These are phyloP conservation scores for Aspergillus bertholletiae DNA, from an alignment of 495 filamentous ascomycete genomes.

Conservation along the genomic window DNA sequence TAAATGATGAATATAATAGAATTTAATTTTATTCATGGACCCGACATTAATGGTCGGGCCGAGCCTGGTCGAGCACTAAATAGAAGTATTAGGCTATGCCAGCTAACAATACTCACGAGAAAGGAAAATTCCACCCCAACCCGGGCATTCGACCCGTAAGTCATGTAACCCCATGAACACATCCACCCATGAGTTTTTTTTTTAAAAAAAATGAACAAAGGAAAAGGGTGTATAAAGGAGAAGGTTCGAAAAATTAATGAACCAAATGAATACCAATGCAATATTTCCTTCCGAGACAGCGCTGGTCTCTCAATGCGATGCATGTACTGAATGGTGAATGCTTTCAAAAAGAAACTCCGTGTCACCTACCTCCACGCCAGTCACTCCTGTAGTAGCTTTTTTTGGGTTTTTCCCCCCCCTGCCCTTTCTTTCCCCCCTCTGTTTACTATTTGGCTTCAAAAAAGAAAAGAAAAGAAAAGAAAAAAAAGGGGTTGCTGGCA, in stretches of 20 bases:
- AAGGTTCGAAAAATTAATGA: not conserved
- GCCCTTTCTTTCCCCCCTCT: not conserved
- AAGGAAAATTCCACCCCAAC: constrained; percentile 11
- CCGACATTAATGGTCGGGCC: not conserved
- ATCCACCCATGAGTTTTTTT: constrained; percentile 1
- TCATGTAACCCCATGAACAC: constrained; percentile 12
- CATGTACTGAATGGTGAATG: not conserved
- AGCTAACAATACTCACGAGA: constrained; percentile 1
- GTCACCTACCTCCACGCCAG: constrained; percentile 3
- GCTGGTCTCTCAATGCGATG: not conserved
- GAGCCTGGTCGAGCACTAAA: not conserved
- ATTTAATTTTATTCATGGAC: not conserved
- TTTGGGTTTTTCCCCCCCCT: not conserved
- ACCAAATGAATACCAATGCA: constrained; percentile 13
- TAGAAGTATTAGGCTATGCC: not conserved
- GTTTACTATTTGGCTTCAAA: no score
- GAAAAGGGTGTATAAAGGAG: constrained; percentile 6
- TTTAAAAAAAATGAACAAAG: constrained; percentile 1
- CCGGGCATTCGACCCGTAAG: constrained; percentile 13
- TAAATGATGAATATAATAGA: not conserved
- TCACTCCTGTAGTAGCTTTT: not conserved
- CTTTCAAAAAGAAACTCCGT: constrained; percentile 2
- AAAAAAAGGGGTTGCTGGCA: not conserved
- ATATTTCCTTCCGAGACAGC: not conserved
- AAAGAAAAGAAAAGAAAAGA: no score